Conservation (phyloP, 495 filamentous ascomycete genomes). For the Neurospora cerealis region DNA sequence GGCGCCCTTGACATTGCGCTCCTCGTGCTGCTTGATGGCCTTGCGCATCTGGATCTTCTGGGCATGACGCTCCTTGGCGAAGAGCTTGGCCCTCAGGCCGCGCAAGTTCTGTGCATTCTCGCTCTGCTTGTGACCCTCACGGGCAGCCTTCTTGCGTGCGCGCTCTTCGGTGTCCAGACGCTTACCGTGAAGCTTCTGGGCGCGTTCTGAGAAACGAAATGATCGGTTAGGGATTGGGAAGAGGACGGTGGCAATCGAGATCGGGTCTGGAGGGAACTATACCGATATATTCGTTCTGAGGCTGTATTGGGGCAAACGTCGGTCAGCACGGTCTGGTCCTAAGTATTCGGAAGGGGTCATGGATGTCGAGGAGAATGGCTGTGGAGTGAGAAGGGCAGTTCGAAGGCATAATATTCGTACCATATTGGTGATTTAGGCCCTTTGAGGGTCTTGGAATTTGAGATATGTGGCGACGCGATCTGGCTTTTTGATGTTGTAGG, state of each 20-base stretch:
- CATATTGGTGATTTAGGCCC: slow-evolving; percentile 23
- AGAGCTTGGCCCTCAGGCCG: slow-evolving; percentile 86
- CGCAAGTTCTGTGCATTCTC: slow-evolving; percentile 84
- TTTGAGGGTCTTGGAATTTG: slow-evolving; percentile 17
- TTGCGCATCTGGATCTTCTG: slow-evolving; percentile 99
- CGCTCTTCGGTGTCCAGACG: slow-evolving; percentile 84
- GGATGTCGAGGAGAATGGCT: slow-evolving; percentile 5
- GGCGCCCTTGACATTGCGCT: slow-evolving; percentile 90
- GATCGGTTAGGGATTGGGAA: slow-evolving; percentile 1
- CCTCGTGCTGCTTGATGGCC: slow-evolving; percentile 85
- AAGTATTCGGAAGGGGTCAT: background rate
- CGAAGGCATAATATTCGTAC: slow-evolving; percentile 8
- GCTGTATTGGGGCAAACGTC: slow-evolving; percentile 35
- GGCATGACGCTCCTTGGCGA: slow-evolving; percentile 84
- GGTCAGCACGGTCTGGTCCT: background rate
- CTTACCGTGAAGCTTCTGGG: slow-evolving; percentile 40
- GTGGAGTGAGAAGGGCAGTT: background rate
- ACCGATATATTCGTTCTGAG: slow-evolving; percentile 91
- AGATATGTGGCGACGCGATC: background rate
- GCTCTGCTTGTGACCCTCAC: slow-evolving; percentile 76
- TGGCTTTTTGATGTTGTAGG: background rate
- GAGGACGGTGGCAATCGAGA: background rate
- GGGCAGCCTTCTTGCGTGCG: slow-evolving; percentile 72
- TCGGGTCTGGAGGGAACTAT: slow-evolving; percentile 2
- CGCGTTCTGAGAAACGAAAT: slow-evolving; percentile 13